Conservation (phyloP, 2,329 filamentous ascomycete species). For the Arthrobotrys conoides region DNA sequence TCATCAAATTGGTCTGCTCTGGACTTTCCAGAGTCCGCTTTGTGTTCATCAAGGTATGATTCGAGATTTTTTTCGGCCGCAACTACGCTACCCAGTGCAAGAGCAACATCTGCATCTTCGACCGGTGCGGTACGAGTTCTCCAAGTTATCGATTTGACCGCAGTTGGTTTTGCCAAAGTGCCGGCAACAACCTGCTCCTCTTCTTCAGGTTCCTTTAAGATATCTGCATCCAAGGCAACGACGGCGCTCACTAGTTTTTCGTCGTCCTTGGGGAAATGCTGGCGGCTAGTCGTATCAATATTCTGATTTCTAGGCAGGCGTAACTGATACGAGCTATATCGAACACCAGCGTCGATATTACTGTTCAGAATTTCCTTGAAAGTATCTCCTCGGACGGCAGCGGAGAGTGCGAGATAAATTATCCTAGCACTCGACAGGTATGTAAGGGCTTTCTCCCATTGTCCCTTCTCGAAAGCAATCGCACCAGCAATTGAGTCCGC, state of each 20-base stretch:
- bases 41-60: constrained; percentile 61
- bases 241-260: constrained; percentile 77
- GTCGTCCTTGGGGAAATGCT: constrained; percentile 76
- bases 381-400: constrained; percentile 78
- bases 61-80: constrained; percentile 69
- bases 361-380: constrained; percentile 88
- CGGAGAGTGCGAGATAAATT: constrained; percentile 83
- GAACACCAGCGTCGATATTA: constrained; percentile 91
- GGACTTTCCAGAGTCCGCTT: constrained; percentile 70
- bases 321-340: constrained; percentile 93
- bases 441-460: constrained; percentile 83
- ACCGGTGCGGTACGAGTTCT: constrained; percentile 86
- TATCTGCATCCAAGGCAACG: constrained; percentile 77
- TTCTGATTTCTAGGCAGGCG: constrained; percentile 88
- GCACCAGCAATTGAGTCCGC: constrained; percentile 81
- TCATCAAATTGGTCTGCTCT: constrained; percentile 90
- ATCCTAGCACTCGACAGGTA: constrained; percentile 83
- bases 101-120: constrained; percentile 91
- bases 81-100: constrained; percentile 81
- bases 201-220: constrained; percentile 73
- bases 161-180: constrained; percentile 74
- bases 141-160: constrained; percentile 77
- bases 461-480: constrained; percentile 86
- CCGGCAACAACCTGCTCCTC: constrained; percentile 69
- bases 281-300: constrained; percentile 82